phyloP scores from a whole-genome alignment of 2,329 filamentous ascomycete genomes.

The Alternaria alternata region DNA sequence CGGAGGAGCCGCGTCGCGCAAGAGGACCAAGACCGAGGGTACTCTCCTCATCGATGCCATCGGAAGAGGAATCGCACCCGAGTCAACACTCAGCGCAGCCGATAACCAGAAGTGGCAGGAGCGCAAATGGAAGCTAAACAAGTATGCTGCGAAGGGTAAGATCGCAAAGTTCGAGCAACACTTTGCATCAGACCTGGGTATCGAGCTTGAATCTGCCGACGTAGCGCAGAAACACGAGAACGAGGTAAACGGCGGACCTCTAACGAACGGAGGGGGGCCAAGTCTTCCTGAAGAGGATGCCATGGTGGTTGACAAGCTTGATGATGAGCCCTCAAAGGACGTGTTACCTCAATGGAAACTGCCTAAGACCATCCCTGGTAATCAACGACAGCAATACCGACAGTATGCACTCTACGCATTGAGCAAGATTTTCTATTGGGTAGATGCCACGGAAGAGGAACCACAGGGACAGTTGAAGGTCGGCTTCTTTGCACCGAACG shows the following conservation, averaged over 20 bases:
- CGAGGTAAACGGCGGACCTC: constrained; percentile 27
- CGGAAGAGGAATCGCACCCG: constrained; percentile 64
- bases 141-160: constrained; percentile 46
- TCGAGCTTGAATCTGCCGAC: constrained; percentile 39
- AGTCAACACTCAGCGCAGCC: background rate
- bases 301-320: constrained; percentile 25
- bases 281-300: constrained; percentile 28
- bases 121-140: constrained; percentile 47
- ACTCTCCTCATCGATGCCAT: constrained; percentile 77
- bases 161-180: constrained; percentile 53
- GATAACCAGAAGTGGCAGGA: constrained; percentile 41
- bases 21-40: constrained; percentile 48
- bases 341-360: constrained; percentile 59
- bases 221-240: constrained; percentile 27
- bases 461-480: constrained; percentile 46
- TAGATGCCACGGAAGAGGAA: constrained; percentile 21
- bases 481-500: constrained; percentile 58
- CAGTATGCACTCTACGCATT: constrained; percentile 68
- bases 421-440: constrained; percentile 57
- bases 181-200: constrained; percentile 50
- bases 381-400: constrained; percentile 67
- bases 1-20: constrained; percentile 41
- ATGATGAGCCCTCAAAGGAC: constrained; percentile 27
- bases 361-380: constrained; percentile 38
- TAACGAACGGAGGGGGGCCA: constrained; percentile 33